Evolutionary conservation across 2,329 filamentous ascomycete genomes (phyloP), one percentile per base, ranked within the genome.

Genomic region (Fusarium chuoi): DNA sequence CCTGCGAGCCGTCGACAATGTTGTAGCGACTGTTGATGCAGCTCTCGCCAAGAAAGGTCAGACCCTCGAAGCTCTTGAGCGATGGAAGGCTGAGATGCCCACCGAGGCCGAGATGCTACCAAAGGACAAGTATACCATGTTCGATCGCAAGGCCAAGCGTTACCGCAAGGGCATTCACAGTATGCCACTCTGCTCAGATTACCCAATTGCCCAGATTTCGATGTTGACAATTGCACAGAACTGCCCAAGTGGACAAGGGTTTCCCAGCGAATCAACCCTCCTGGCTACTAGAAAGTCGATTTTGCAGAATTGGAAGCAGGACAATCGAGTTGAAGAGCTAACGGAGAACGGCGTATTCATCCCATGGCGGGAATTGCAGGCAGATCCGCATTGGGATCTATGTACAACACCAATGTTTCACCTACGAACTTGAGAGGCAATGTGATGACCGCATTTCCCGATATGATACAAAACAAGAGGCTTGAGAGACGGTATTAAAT

Each of bases 121-220:
- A 52, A 93, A 90, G 84, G 96, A 99, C 86, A 99, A 99, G 86
- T 99, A 99, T 86, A 98, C 94, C 35, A 93, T 99, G 79, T 99
- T 98, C 84, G 96, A 98, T 84, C 92, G 95, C 78, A 98, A 98
- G 84, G 95, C 93, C 82, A 97, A 95, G 90, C 92, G 90, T 78
- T 99, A 98, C 83, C 89, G 96, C 82, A 99, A 99, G 90, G 94
- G 95, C 63, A 95, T 99, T 83, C 96, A 98, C 85, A 98, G 95
- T 98, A 89, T 78, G 94, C 90, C 64, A 20, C 33, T 35, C 26
- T 54, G 22, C 36, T 33, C 14, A 39, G 26, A 48, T 30, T 38
- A 51, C 22, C 28, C 49, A 35, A 30, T 30, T 64, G 18, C 24
- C 14, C n/a, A 24, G 11, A 51, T 61, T n/a, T 10, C 30, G 49